Evolutionary conservation across 2,329 filamentous ascomycete genomes (phyloP).

Genomic region (Exophiala sp.): DNA sequence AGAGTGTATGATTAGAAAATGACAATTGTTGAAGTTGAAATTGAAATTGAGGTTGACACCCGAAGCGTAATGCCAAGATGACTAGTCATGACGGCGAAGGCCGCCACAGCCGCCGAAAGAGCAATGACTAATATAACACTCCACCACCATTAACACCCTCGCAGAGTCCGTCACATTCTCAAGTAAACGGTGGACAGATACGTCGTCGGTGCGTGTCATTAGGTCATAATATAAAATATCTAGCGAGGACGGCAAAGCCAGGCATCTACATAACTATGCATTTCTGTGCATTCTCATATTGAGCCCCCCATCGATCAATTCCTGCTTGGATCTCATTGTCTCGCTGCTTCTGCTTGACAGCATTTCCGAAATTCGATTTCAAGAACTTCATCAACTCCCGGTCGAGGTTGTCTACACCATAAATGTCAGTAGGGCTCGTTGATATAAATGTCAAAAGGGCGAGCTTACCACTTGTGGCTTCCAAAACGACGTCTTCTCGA

Average conservation of each 20-base stretch:
- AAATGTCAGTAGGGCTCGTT: slow-evolving; percentile 3
- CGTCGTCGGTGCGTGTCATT: not conserved
- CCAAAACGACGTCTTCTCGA: slow-evolving; percentile 63
- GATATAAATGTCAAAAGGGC: not conserved
- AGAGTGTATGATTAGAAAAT: too few species aligned
- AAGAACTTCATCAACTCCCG: slow-evolving; percentile 61
- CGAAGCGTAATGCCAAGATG: not conserved
- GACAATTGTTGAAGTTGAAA: not conserved
- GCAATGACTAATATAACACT: not conserved
- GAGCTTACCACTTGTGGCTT: slow-evolving; percentile 58
- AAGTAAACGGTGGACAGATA: not conserved
- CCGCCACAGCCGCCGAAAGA: too few species aligned
- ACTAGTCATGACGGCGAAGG: not conserved
- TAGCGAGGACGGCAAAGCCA: not conserved
- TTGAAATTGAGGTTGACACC: not conserved
- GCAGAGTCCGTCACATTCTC: not conserved
- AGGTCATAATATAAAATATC: not conserved
- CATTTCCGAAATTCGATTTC: slow-evolving; percentile 67
- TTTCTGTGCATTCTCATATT: slow-evolving; percentile 48
- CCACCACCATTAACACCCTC: not conserved
- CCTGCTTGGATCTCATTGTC: slow-evolving; percentile 72
- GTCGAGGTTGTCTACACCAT: slow-evolving; percentile 59
- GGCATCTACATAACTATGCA: slow-evolving; percentile 28
- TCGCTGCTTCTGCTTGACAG: slow-evolving; percentile 60
- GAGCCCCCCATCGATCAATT: slow-evolving; percentile 63